Conservation (phyloP, 2,329 filamentous ascomycete genomes). For the Aspergillus costaricaensis region DNA sequence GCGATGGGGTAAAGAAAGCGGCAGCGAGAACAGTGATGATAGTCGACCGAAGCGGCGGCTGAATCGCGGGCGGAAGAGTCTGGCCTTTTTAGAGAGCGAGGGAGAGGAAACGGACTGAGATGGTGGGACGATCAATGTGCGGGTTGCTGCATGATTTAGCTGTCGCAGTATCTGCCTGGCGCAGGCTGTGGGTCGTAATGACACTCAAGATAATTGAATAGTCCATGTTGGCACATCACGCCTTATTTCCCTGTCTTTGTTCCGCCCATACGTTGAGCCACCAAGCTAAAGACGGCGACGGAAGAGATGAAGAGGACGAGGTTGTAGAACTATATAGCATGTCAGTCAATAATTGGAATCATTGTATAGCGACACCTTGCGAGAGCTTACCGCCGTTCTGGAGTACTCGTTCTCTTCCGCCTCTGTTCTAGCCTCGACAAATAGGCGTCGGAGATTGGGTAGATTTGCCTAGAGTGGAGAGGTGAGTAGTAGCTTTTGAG, state of each 20-base stretch:
- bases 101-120: slow-evolving; percentile 61
- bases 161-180: slow-evolving; percentile 14
- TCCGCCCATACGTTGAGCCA: slow-evolving; percentile 78
- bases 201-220: slow-evolving; percentile 1
- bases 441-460: slow-evolving; percentile 92
- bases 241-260: slow-evolving; percentile 40
- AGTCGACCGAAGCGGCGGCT: slow-evolving; percentile 43
- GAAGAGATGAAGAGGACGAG: slow-evolving; percentile 95
- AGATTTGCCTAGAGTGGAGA: slow-evolving; percentile 52
- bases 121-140: background rate
- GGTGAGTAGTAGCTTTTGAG: background rate
- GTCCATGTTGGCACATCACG: slow-evolving; percentile 1
- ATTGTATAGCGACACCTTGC: too few relatives aligned
- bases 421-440: slow-evolving; percentile 90
- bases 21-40: slow-evolving; percentile 39
- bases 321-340: slow-evolving; percentile 75
- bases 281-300: slow-evolving; percentile 88
- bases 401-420: slow-evolving; percentile 94
- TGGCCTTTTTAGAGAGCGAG: slow-evolving; percentile 67
- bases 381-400: slow-evolving; percentile 73
- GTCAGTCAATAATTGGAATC: slow-evolving; percentile 13
- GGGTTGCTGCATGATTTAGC: background rate
- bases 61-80: slow-evolving; percentile 46
- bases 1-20: slow-evolving; percentile 66
- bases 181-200: slow-evolving; percentile 4